These are phyloP conservation scores for Tetrapisispora arboricola DNA, from an alignment of 805 yeast species.

Conservation along the genomic window DNA sequence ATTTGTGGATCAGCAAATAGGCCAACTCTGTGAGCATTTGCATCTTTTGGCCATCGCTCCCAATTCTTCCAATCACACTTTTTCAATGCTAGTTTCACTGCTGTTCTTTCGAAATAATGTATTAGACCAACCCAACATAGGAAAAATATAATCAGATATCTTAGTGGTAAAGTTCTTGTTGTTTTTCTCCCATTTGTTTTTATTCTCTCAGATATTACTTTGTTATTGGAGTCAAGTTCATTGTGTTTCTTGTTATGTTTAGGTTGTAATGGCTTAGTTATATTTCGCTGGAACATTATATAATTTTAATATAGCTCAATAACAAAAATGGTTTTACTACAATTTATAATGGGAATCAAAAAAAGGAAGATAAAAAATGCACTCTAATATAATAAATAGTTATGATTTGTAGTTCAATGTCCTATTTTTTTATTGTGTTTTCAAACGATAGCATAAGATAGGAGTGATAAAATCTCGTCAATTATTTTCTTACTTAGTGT, in stretches of 20 bases:
- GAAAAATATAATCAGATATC: conserved; percentile 17
- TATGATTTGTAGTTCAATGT: too few relatives aligned
- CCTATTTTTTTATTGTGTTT: too few relatives aligned
- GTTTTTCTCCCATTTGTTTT: background rate
- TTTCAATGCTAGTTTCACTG: conserved; percentile 36
- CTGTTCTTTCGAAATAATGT: conserved; percentile 45
- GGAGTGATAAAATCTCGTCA: too few relatives aligned
- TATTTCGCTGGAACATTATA: conserved; percentile 1
- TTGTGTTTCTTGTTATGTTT: background rate
- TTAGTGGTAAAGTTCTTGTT: conserved; percentile 13
- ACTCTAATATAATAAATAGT: too few relatives aligned
- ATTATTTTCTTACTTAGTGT: too few relatives aligned
- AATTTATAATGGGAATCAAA: too few relatives aligned
- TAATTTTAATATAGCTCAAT: too few relatives aligned
- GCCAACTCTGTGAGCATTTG: conserved; percentile 40
- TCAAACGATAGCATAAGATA: too few relatives aligned
- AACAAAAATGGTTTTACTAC: too few relatives aligned
- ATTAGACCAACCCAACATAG: conserved; percentile 37
- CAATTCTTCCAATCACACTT: conserved; percentile 55
- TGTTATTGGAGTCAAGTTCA: background rate
- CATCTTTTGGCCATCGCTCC: conserved; percentile 44
- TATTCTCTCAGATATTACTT: background rate
- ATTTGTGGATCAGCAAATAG: conserved; percentile 91
- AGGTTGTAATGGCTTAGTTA: background rate
- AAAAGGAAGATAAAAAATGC: too few relatives aligned